phyloP scores from a whole-genome alignment of 805 yeast species.

The Brettanomyces custersianus region DNA sequence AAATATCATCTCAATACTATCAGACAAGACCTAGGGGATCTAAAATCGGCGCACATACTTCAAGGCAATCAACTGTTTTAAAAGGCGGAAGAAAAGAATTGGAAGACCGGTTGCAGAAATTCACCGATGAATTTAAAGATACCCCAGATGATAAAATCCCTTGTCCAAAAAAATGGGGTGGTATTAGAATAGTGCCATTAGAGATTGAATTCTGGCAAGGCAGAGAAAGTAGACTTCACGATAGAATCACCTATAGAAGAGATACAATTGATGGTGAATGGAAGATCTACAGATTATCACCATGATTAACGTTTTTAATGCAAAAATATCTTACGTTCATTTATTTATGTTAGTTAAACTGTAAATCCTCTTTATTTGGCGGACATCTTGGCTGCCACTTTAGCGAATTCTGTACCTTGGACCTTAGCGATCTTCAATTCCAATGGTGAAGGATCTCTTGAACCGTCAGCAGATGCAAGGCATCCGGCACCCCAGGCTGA shows the following conservation, averaged over 20 bases:
- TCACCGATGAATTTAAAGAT: constrained; percentile 50
- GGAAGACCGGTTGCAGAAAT: constrained; percentile 39
- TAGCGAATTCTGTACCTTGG: constrained; percentile 62
- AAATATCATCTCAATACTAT: constrained; percentile 70
- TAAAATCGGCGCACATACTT: constrained; percentile 93
- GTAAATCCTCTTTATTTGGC: background rate
- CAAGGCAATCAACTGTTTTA: constrained; percentile 71
- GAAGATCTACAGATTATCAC: constrained; percentile 65
- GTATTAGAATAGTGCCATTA: constrained; percentile 75
- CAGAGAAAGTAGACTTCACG: constrained; percentile 80
- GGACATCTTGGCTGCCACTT: constrained; percentile 28
- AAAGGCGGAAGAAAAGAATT: constrained; percentile 47
- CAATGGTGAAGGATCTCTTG: constrained; percentile 53
- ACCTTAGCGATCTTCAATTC: constrained; percentile 55
- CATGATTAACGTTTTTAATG: constrained; percentile 28
- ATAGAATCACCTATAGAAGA: constrained; percentile 68
- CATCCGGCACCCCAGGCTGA: constrained; percentile 86
- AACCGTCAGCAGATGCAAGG: constrained; percentile 69
- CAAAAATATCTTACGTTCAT: no score
- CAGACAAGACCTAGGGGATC: constrained; percentile 88
- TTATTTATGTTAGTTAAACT: background rate
- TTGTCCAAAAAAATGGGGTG: constrained; percentile 96
- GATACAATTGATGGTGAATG: constrained; percentile 41
- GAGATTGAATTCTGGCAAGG: constrained; percentile 99
- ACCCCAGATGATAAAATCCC: constrained; percentile 54